These are phyloP conservation scores for Alternaria hordeiaustralica DNA, from an alignment of 2,329 filamentous ascomycete genomes.

Conservation along the genomic window DNA sequence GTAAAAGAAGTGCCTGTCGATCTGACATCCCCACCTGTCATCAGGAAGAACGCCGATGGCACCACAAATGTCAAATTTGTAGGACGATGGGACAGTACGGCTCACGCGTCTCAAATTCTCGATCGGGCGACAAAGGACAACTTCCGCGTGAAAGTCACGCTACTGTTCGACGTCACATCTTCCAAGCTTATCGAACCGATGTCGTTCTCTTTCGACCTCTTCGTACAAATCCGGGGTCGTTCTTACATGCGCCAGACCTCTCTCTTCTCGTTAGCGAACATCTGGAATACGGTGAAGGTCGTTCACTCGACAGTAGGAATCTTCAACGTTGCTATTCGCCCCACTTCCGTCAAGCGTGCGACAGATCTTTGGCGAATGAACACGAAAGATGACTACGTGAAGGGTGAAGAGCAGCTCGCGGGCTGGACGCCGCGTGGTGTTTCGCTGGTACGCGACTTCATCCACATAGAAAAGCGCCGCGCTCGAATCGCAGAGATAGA, in stretches of 20 bases:
- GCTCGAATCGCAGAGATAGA: constrained; percentile 81
- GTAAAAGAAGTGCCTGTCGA: constrained; percentile 79
- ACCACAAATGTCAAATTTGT: constrained; percentile 84
- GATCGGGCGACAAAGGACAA: constrained; percentile 93
- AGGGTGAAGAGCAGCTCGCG: constrained; percentile 86
- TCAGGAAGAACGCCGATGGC: constrained; percentile 87
- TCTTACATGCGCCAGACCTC: constrained; percentile 85
- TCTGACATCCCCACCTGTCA: constrained; percentile 76
- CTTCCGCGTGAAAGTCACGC: constrained; percentile 84
- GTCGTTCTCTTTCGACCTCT: constrained; percentile 81
- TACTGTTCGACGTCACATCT: constrained; percentile 86
- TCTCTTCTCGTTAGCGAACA: constrained; percentile 78
- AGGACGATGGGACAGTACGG: constrained; percentile 96
- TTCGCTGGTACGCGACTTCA: constrained; percentile 87
- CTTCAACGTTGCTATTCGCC: constrained; percentile 85
- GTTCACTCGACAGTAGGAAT: constrained; percentile 86
- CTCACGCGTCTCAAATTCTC: constrained; percentile 90
- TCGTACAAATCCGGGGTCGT: constrained; percentile 82
- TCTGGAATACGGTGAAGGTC: constrained; percentile 85
- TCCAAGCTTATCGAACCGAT: constrained; percentile 86
- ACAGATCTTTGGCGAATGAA: constrained; percentile 97
- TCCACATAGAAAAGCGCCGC: constrained; percentile 75
- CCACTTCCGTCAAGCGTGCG: constrained; percentile 86
- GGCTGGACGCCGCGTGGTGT: constrained; percentile 90
- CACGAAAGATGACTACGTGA: constrained; percentile 93